phyloP scores from a whole-genome alignment of 2,329 filamentous ascomycete genomes.

The Aureobasidium sp. region DNA sequence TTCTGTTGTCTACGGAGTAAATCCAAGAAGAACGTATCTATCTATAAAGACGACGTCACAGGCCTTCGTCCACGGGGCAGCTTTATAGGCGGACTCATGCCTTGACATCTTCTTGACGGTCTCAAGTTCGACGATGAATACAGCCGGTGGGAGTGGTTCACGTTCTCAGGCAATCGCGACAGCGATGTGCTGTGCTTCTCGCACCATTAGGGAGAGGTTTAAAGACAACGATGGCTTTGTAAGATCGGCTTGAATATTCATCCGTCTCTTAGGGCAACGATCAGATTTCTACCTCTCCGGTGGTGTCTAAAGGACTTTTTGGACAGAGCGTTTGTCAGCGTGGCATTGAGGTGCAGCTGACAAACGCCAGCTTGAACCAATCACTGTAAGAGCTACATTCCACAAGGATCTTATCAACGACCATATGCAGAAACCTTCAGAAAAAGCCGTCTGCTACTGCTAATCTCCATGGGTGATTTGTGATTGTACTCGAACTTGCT shows the following conservation, averaged over 20 bases:
- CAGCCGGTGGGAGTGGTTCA: too few species aligned
- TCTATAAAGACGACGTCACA: too few species aligned
- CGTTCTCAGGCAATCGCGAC: too few species aligned
- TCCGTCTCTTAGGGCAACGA: not conserved
- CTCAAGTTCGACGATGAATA: too few species aligned
- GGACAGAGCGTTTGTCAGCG: constrained; percentile 16
- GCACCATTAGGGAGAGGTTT: not conserved
- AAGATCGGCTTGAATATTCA: constrained; percentile 13
- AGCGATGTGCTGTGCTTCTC: too few species aligned
- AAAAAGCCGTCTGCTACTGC: not conserved
- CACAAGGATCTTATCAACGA: too few species aligned
- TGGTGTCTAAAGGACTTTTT: not conserved
- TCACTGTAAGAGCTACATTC: not conserved
- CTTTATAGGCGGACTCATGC: too few species aligned
- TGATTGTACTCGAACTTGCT: not conserved
- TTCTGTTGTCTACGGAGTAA: too few species aligned
- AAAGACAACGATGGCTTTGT: constrained; percentile 1
- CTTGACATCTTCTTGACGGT: too few species aligned
- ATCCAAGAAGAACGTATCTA: too few species aligned
- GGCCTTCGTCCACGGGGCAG: too few species aligned
- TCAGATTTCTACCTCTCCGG: not conserved
- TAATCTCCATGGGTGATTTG: not conserved
- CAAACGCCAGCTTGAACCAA: constrained; percentile 14
- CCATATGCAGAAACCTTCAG: not conserved
- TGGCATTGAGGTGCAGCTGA: not conserved